Evolutionary conservation across 352 stramenopile genomes (phyloP).

Genomic region (Peronospora farinosa): DNA sequence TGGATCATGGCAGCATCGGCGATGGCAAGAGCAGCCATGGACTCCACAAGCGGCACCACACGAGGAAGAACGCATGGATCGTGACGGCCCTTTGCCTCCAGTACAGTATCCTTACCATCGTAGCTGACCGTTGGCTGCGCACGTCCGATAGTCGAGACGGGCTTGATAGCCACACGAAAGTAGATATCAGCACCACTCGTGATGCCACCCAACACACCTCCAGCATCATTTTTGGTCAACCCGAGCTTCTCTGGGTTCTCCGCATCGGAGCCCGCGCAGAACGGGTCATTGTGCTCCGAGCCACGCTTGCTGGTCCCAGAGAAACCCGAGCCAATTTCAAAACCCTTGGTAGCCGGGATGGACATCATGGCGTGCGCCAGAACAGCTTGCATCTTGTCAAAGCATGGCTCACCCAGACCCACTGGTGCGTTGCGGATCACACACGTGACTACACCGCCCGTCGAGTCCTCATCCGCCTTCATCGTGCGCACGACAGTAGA

Average conservation of each 20-base stretch:
- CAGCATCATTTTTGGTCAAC: conserved; percentile 84
- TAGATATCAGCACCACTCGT: conserved; percentile 98
- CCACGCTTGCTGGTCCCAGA: conserved; percentile 93
- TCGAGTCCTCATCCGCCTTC: conserved; percentile 88
- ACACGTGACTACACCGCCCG: conserved; percentile 93
- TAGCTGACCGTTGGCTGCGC: conserved; percentile 92
- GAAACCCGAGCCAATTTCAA: conserved; percentile 96
- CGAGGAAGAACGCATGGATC: conserved; percentile 97
- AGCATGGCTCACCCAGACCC: conserved; percentile 95
- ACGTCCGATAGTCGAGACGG: conserved; percentile 96
- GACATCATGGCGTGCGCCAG: conserved; percentile 98
- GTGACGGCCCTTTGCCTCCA: conserved; percentile 96
- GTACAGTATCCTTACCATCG: conserved; percentile 92
- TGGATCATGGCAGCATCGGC: conserved; percentile 96
- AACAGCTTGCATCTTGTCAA: conserved; percentile 98
- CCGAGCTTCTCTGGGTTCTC: conserved; percentile 49
- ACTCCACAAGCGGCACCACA: conserved; percentile 96
- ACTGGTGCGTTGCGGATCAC: conserved; percentile 95
- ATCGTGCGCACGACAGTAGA: conserved; percentile 90
- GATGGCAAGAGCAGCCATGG: conserved; percentile 96
- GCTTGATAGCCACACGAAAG: conserved; percentile 98
- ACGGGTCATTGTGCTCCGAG: conserved; percentile 98
- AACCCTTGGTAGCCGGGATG: conserved; percentile 98
- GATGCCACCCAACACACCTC: conserved; percentile 97
- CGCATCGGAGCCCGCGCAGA: conserved; percentile 58